Evolutionary conservation across 768 basidiomycete genomes (phyloP).

Genomic region (Exidia glandulosa): DNA sequence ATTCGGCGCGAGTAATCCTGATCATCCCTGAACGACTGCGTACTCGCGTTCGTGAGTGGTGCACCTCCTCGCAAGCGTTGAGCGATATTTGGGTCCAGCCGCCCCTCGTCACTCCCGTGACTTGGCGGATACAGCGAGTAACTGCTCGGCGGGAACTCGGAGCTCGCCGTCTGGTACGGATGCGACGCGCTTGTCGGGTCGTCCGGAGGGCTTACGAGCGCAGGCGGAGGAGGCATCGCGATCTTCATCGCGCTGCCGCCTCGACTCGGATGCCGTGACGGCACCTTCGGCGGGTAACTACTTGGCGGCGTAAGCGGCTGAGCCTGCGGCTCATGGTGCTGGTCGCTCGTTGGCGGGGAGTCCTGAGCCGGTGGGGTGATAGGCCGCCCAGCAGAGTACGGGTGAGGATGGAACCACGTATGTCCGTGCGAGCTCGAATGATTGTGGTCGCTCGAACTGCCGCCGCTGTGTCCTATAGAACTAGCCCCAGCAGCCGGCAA

Average conservation of each 20-base stretch:
- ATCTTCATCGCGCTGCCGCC: background rate
- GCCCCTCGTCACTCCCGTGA: background rate
- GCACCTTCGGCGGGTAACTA: background rate
- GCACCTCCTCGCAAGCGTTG: background rate
- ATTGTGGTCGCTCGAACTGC: background rate
- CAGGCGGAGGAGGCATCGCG: background rate
- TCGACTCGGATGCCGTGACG: background rate
- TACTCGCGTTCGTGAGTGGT: background rate
- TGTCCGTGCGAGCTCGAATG: background rate
- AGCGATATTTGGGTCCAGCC: background rate
- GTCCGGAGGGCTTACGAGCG: background rate
- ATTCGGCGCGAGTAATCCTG: background rate
- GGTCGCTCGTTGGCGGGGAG: background rate
- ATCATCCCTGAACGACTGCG: background rate
- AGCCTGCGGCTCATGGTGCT: background rate
- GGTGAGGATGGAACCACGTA: background rate
- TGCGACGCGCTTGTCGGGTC: background rate
- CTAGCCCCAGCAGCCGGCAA: background rate
- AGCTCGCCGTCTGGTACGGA: background rate
- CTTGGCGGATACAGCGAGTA: background rate
- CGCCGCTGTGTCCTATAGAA: background rate
- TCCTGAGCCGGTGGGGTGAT: background rate
- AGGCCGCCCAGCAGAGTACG: background rate
- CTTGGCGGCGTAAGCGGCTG: background rate
- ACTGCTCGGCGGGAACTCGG: background rate